These are phyloP conservation scores for Myriosclerotinia duriaeana DNA, from an alignment of 2,329 filamentous ascomycete species.

Conservation along the genomic window DNA sequence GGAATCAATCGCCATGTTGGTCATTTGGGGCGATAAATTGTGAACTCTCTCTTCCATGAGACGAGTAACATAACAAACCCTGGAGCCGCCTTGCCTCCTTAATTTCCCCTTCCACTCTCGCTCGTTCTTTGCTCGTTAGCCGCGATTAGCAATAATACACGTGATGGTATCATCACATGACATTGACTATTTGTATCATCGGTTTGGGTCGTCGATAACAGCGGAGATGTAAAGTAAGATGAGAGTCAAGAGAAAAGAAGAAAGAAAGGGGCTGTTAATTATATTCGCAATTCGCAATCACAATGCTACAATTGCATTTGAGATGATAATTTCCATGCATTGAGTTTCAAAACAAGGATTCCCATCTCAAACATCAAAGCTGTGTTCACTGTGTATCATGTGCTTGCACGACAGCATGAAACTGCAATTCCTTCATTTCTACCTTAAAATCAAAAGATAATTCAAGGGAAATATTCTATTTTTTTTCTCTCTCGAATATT, in stretches of 20 bases:
- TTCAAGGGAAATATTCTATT: background rate
- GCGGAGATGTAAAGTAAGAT: background rate
- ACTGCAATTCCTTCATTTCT: constrained; percentile 1
- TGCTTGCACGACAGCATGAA: constrained; percentile 15
- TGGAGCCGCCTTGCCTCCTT: too few species aligned
- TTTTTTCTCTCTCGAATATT: background rate
- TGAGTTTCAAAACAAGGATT: constrained; percentile 18
- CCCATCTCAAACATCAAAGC: constrained; percentile 10
- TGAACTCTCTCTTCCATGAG: background rate
- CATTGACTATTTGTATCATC: background rate
- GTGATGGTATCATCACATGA: background rate
- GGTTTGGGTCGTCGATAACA: background rate
- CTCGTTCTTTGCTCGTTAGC: background rate
- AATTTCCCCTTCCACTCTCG: background rate
- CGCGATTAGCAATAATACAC: too few species aligned
- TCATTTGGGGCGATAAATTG: too few species aligned
- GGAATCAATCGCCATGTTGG: too few species aligned
- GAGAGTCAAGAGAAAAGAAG: background rate
- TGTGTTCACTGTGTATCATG: constrained; percentile 19
- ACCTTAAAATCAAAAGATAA: background rate
- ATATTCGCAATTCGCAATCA: background rate
- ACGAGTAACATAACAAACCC: too few species aligned
- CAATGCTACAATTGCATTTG: constrained; percentile 4
- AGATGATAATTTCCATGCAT: constrained; percentile 14
- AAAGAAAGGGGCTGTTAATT: background rate